Conservation (phyloP, 768 basidiomycete genomes). For the Hygrophoropsis aurantiaca region DNA sequence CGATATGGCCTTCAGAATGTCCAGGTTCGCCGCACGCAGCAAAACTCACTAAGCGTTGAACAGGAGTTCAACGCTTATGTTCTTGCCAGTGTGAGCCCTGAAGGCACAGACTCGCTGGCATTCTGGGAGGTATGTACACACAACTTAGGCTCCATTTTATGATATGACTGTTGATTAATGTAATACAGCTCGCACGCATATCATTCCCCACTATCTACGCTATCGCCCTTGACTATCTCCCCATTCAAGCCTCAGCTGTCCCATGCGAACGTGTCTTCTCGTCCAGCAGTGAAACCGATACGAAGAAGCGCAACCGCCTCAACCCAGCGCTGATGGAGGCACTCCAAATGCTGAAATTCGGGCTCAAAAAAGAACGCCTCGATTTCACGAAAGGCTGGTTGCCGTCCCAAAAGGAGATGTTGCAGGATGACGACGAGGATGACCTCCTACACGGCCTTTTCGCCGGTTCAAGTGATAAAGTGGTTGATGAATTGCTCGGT, state of each 20-base stretch:
- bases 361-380: conserved; percentile 15
- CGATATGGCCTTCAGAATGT: neutral
- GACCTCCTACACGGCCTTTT: no score
- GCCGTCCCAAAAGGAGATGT: no score
- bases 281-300: no score
- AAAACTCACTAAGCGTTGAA: neutral
- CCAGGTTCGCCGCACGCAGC: neutral
- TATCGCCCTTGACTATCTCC: conserved; percentile 26
- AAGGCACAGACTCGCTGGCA: neutral
- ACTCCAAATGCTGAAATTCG: conserved; percentile 29
- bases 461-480: no score
- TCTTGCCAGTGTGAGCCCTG: neutral
- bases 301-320: no score
- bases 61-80: conserved; percentile 6
- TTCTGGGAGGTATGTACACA: conserved; percentile 9
- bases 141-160: no score
- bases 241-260: conserved; percentile 16
- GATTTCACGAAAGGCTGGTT: no score
- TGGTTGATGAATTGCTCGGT: no score
- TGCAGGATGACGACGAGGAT: no score
- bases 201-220: conserved; percentile 15
- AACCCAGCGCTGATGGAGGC: conserved; percentile 31
- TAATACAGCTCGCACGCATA: neutral
- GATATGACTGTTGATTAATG: neutral
- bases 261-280: conserved; percentile 1